Base-by-base conservation (phyloP, 2,329 filamentous ascomycete species). In the Trichoderma sp. region DNA sequence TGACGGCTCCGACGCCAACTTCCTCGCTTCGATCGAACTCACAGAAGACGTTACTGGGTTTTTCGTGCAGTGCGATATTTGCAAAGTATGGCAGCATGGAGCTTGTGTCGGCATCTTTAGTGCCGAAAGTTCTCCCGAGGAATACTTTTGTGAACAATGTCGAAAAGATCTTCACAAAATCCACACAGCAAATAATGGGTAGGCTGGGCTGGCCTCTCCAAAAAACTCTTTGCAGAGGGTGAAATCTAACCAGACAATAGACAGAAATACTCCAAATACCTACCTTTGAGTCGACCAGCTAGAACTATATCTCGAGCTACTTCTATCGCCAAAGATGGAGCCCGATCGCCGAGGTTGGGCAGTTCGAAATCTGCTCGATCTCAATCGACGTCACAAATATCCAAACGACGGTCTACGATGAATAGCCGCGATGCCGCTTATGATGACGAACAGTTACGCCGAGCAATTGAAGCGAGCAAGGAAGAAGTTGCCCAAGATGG, bases 11-110 rank as follows among this genome's bases (percentile, higher is more conserved):
- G 84, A 88, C 75, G 79, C 84, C 72, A 84, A 89, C 75, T 81
- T 86, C 78, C 82, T 89, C 82, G 81, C 86, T 79, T 80, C 85
- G 79, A 82, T 89, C 82, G 83, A 89, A 72, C 85, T 93, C 72
- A 88, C 90, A 37, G 94, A 97, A 76, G 95, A 98, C 73, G 87
- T 95, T 73, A 96, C 95, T 56, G 95, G 94, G 64, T 91, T 98
- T 81, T 99, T 97, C 81, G 94, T 99, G 73, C 95, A 98, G 83
- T 99, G 96, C 86, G 96, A 98, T 81, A 86, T 92, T 72, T 99
- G 96, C 85, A 96, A 97, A 79, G 96, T 98, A 72, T 99, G 95
- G 96, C 96, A 99, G 80, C 96, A 99, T 79, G 96, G 96, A 76
- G 95, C 94, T 71, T 99, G 96, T 77, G 95, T 99, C 70, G 95